Base-by-base conservation (phyloP, 2,329 filamentous ascomycete genomes). In the Penicillium sp. region DNA sequence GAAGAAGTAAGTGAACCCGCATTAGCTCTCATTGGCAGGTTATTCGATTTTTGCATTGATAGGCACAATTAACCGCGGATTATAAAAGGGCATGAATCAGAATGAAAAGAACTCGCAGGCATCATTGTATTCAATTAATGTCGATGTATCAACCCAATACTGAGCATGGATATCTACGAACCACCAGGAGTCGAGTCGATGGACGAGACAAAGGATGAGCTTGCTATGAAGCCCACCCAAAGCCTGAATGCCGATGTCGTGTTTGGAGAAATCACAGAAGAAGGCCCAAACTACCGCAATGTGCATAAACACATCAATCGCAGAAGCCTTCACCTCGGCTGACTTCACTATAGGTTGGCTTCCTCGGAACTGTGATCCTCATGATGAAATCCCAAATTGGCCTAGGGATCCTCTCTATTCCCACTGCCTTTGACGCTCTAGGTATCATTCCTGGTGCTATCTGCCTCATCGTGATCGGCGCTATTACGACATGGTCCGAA, bases 381-480 rank as follows among this genome's bases (percentile, higher is more conserved):
- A 76, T 75, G 72, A 69, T 74, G 59, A 75, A 76, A 57, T 72
- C 69, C 3, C 71, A 75, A 49, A 69, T 76, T 28, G 73, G 73
- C 12, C 66, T 76, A 4, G 62, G 73, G 16, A 74, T 78, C 16
- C 67, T 78, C n/a, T 75, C 75, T 0, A 76, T 79, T 25, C 76
- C 76, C 0, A 55, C 62, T 7, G 69, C 70, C 0, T 76, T 77
- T 50, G 62, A 78, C 45, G 62, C 62, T 2, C 65, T 79, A 3
- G 76, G 76, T 9, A 62, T 79, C 22, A 64, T 78, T 13, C 76
- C 77, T 0, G 76, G 76, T n/a, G 59, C 77, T n/a, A 72, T 78
- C 25, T 65, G 68, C 25, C 63, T 79, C 6, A 33, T 69, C 5
- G 53, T 58, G 5, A 70, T 78, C 27, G 71, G 66, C 2, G 53